These are phyloP conservation scores for Pholiota microspora DNA, from an alignment of 768 basidiomycete species.

Conservation along the genomic window DNA sequence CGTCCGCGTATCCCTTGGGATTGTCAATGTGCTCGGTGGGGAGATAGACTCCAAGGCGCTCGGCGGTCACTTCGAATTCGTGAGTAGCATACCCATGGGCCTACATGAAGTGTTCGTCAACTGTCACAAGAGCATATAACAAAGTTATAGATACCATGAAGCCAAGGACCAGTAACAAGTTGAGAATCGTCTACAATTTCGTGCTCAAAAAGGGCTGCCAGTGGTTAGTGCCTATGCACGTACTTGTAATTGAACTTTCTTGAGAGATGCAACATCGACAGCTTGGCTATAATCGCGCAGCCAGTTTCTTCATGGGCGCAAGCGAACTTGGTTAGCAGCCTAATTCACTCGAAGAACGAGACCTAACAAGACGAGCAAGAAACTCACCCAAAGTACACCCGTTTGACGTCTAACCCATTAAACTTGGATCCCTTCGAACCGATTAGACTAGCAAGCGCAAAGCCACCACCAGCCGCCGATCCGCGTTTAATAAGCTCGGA, in stretches of 20 bases:
- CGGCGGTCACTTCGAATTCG: conserved; percentile 83
- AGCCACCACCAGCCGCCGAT: conserved; percentile 41
- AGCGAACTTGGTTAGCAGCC: background rate
- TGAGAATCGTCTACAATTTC: conserved; percentile 69
- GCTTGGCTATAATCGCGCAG: conserved; percentile 88
- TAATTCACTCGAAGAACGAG: background rate
- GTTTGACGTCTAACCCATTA: conserved; percentile 75
- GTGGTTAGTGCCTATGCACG: conserved; percentile 11
- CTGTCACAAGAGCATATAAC: background rate
- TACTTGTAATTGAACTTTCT: conserved; percentile 70
- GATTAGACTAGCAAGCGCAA: conserved; percentile 59
- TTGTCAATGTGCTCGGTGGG: conserved; percentile 94
- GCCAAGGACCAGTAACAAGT: conserved; percentile 86
- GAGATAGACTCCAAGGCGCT: conserved; percentile 82
- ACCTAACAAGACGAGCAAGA: background rate
- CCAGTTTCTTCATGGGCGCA: conserved; percentile 60
- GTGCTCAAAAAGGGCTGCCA: conserved; percentile 1
- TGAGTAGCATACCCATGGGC: conserved; percentile 79
- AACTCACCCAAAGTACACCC: conserved; percentile 76
- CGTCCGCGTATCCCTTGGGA: conserved; percentile 84
- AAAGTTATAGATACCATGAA: conserved; percentile 60
- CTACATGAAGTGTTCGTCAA: conserved; percentile 29
- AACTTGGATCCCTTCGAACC: conserved; percentile 65
- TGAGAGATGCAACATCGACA: conserved; percentile 77
- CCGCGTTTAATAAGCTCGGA: conserved; percentile 57